Base-by-base conservation (phyloP, 1,284 basidiomycete genomes). In the Meripilus lineatus region DNA sequence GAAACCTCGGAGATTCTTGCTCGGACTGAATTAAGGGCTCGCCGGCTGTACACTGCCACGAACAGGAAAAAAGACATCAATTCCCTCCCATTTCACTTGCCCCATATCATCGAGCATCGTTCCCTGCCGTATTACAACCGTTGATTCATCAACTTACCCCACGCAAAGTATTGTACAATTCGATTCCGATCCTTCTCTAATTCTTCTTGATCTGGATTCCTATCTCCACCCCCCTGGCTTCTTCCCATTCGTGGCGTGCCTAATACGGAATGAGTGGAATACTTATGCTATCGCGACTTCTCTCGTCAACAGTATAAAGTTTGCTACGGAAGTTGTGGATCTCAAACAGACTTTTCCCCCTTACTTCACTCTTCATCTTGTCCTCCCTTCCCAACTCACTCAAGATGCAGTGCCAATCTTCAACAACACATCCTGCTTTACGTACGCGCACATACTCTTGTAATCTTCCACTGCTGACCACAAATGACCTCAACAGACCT, bases 401-500 rank as follows among this genome's bases (percentile, higher is more conserved):
- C n/a, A 13, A 36, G 10, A 13, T 44, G 21, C 44, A 50, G 50
- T 21, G 44, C 44, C 32, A 57, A 50, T 21, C 56, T 47, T 43
- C 37, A 20, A 53, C 59, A 18, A 62, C 59, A 2, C 59, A 62
- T 34, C 58, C 59, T 18, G 61, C 61, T 14, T 56, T 63, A 13
- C 61, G 61, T 63, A 48, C 23, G 61, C 50, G 32, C 35, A 23
- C 24, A 24, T 37, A 35, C 5, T 26, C 15, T 30, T 32, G 15
- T 13, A n/a, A 30, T 26, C 14, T 25, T 22, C 25, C 20, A 20
- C 6, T 28, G 24, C 8, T 30, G 3, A 17, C 14, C 23, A 38
- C 32, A 32, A 5, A 26, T 14, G 13, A 17, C 21, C 14, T 26
- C 8, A 17, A 13, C 46, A 88, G 85, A 87, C 57, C 74, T 88